These are phyloP conservation scores for Eragrostis curvula DNA, from an alignment of 176 grass and related monocot species.

Conservation along the genomic window DNA sequence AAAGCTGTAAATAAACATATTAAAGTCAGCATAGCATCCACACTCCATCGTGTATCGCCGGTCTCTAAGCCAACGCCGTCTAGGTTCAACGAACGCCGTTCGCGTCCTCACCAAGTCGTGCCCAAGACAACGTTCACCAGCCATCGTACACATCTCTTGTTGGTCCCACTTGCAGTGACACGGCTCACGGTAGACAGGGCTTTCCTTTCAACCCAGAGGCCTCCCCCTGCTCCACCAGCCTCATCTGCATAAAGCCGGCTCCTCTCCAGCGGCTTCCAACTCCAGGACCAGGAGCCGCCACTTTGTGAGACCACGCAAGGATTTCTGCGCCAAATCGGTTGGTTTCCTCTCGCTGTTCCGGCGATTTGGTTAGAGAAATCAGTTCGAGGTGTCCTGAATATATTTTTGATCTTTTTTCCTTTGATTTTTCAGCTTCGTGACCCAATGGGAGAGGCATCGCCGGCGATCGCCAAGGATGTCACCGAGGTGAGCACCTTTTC, in stretches of 20 bases:
- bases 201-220: fast-evolving
- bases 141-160: fast-evolving
- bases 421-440: conserved; percentile 8
- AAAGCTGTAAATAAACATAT: too few relatives aligned
- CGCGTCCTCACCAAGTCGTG: not conserved
- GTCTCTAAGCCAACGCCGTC: not conserved
- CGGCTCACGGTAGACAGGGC: not conserved
- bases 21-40: too few relatives aligned
- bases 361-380: not conserved
- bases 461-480: conserved; percentile 71
- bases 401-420: too few relatives aligned
- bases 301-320: not conserved
- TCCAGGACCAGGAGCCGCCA: conserved; percentile 13
- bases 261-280: not conserved
- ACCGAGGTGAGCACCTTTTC: conserved; percentile 59
- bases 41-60: not conserved
- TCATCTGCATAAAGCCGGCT: not conserved
- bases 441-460: conserved; percentile 59
- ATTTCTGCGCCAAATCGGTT: conserved; percentile 17
- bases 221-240: not conserved
- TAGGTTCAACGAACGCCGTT: conserved; percentile 40
- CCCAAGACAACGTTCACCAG: not conserved
- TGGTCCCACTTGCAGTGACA: not conserved
- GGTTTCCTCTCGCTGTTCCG: not conserved
- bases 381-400: not conserved